Conservation (phyloP, 768 basidiomycete genomes). For the Naganishia vishniacii region DNA sequence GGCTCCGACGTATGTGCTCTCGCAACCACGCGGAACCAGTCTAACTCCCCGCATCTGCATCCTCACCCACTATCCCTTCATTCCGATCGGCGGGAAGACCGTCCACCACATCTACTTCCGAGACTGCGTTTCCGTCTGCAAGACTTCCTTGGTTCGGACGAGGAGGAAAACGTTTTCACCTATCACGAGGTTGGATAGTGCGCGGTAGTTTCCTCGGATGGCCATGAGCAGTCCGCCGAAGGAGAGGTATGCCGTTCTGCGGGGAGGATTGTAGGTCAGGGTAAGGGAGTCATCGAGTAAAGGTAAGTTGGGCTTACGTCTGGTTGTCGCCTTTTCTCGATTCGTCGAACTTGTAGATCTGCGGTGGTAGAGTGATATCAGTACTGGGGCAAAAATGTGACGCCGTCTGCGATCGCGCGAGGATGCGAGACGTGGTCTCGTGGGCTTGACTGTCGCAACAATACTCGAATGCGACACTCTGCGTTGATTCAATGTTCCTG, state of each 20-base stretch:
- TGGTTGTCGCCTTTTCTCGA: slow-evolving; percentile 62
- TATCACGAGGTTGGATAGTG: slow-evolving; percentile 83
- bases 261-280: not conserved
- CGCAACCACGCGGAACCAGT: no score
- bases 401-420: not conserved
- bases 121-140: no score
- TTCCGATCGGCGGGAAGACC: no score
- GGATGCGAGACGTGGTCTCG: not conserved
- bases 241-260: slow-evolving; percentile 88
- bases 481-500: no score
- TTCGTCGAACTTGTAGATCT: slow-evolving; percentile 97
- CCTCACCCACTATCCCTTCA: no score
- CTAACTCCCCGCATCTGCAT: no score
- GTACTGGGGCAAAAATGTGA: no score
- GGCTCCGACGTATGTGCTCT: no score
- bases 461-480: no score
- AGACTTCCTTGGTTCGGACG: slow-evolving; percentile 52
- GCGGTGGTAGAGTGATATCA: slow-evolving; percentile 16
- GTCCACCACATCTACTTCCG: no score
- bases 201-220: slow-evolving; percentile 81
- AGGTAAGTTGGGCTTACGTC: slow-evolving; percentile 58
- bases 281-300: slow-evolving; percentile 19
- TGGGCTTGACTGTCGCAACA: no score
- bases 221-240: slow-evolving; percentile 96
- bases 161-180: slow-evolving; percentile 89